These are phyloP conservation scores for Diaporthe ampelina DNA, from an alignment of 2,329 filamentous ascomycete genomes.

Conservation along the genomic window DNA sequence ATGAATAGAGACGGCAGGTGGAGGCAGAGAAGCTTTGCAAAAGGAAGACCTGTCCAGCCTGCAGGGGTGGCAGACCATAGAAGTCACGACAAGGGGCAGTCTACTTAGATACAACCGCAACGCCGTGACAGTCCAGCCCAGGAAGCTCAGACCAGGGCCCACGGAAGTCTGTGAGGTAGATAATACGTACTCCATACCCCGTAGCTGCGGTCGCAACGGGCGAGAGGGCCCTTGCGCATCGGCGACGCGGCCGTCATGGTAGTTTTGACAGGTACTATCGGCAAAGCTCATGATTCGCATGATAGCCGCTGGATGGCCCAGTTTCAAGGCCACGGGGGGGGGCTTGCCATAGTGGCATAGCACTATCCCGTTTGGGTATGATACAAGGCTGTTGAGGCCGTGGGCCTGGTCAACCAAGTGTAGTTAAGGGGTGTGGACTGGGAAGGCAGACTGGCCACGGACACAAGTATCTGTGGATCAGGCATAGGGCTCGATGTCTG, in stretches of 20 bases:
- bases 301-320: slow-evolving; percentile 30
- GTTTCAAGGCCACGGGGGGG: slow-evolving; percentile 16
- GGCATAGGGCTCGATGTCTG: slow-evolving; percentile 36
- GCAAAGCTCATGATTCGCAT: slow-evolving; percentile 34
- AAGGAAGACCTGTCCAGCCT: slow-evolving; percentile 6
- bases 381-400: slow-evolving; percentile 2
- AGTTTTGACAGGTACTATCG: slow-evolving; percentile 23
- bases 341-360: slow-evolving; percentile 21
- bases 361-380: slow-evolving; percentile 15
- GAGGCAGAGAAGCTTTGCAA: slow-evolving; percentile 32
- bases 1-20: slow-evolving; percentile 20
- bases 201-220: slow-evolving; percentile 15
- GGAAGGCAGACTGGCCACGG: slow-evolving; percentile 22
- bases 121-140: slow-evolving; percentile 1
- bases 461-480: slow-evolving; percentile 8
- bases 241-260: slow-evolving; percentile 13
- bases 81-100: slow-evolving; percentile 21
- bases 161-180: slow-evolving; percentile 16
- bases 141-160: not conserved
- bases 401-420: slow-evolving; percentile 29
- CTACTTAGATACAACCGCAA: slow-evolving; percentile 12
- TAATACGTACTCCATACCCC: slow-evolving; percentile 9
- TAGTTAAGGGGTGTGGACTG: slow-evolving; percentile 32
- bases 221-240: slow-evolving; percentile 14
- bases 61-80: slow-evolving; percentile 27